A percentile compares a stretch with the other conserved stretches of the same genome.
These are phyloP conservation scores for Pseudoperonospora humuli DNA, from an alignment of 352 stramenopile species.

Conservation along the genomic window DNA sequence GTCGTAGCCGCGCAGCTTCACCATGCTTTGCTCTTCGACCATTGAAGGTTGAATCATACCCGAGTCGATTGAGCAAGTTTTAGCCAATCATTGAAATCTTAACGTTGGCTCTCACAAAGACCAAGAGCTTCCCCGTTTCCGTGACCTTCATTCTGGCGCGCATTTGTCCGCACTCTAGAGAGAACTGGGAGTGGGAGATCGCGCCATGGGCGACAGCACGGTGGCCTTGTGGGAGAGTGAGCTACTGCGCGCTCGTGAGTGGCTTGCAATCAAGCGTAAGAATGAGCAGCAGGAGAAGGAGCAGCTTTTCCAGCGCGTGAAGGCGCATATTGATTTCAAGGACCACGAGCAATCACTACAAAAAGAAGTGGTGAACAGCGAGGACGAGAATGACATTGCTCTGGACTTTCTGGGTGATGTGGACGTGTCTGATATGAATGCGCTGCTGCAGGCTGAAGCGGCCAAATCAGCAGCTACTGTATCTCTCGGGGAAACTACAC, in stretches of 20 bases:
- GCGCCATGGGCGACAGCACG: slow-evolving; percentile 19
- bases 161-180: slow-evolving; percentile 1
- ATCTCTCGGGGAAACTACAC: not conserved
- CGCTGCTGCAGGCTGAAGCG: slow-evolving; percentile 37
- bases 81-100: slow-evolving; percentile 10
- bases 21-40: slow-evolving; percentile 22
- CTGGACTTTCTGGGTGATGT: slow-evolving; percentile 55
- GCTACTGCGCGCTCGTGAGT: slow-evolving; percentile 32
- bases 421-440: slow-evolving; percentile 41
- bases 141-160: slow-evolving; percentile 13
- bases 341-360: slow-evolving; percentile 33
- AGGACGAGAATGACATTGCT: slow-evolving; percentile 26
- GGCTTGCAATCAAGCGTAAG: slow-evolving; percentile 16
- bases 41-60: slow-evolving; percentile 1
- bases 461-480: not conserved
- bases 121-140: slow-evolving; percentile 2
- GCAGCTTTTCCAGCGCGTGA: slow-evolving; percentile 25
- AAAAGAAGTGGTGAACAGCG: slow-evolving; percentile 13
- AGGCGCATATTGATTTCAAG: slow-evolving; percentile 31
- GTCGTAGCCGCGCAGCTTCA: slow-evolving; percentile 67
- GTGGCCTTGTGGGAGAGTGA: slow-evolving; percentile 33
- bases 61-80: slow-evolving; percentile 12
- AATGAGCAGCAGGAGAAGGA: slow-evolving; percentile 10
- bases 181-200: not conserved
- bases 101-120: not conserved